Base-by-base conservation (phyloP, 2,329 filamentous ascomycete species). In the Fusarium sororula region DNA sequence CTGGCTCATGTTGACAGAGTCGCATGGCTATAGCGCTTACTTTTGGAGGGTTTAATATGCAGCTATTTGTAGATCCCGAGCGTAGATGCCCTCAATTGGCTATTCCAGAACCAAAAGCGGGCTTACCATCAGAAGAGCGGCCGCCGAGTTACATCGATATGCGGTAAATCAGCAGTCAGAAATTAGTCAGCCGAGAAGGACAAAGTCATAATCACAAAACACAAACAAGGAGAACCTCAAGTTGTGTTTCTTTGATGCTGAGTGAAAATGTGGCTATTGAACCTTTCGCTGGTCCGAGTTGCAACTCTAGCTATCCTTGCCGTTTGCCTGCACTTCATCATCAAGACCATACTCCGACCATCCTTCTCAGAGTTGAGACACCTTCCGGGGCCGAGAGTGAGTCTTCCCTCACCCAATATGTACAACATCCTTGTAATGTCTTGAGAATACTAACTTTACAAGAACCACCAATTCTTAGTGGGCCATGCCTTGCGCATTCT, bases 401-500 rank as follows among this genome's bases (percentile, higher is more conserved):
- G 24, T 35, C 10, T 2, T 22, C 3, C 4, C 8, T 13, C 7
- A 5, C 24, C 3, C 1, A 6, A 5, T 2, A 47, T 6, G 4
- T 8, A 6, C 5, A 3, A 15, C 6, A 15, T 28, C 0, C 10
- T 9, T 5, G 2, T 5, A 18, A 6, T 12, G 11, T 6, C 14
- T 9, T 10, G 1, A n/a, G 7, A 3, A 1, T 20, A 24, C 48
- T 51, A 1, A 51, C 17, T 18, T 20, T 0, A 0, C 0, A 44
- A 72, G 69, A 20, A 26, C 12, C 55, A 65, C 1, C 69, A 72
- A 17, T 38, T 58, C 9, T 7, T 72, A 1, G 48, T 57, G 0
- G 69, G 69, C 1, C 69, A 72, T 28, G 69, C 54, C 28, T 37
- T 72, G 3, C 63, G 39, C 22, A 28, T 73, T 22, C 42, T 72